Evolutionary conservation across 352 stramenopile genomes (phyloP), one percentile per base, ranked within the genome.

Genomic region (Phytophthora pinifolia): DNA sequence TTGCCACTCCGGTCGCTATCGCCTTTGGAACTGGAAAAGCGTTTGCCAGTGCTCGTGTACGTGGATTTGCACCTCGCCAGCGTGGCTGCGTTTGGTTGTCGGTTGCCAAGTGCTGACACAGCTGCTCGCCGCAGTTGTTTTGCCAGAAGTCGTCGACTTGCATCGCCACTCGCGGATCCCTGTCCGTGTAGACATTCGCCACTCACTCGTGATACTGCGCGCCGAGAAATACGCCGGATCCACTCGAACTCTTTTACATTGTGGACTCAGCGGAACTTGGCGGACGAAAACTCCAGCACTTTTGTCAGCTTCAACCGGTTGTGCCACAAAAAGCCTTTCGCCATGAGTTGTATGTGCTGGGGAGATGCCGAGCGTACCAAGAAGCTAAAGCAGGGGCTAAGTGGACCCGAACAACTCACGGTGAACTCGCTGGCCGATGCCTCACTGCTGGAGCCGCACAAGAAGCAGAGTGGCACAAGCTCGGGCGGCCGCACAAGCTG

Each of bases 401-500:
- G 45, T 22, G 33, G n/a, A 12, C 37, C 54, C 3, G 17, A 54
- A 39, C 12, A 20, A 9, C 29, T 57, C 12, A 10, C 42, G 14
- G 45, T 46, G n/a, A 39, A 39, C 31, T 18, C 50, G 32, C 37
- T 59, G 42, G 10, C 29, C 13, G 39, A 42, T 18, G 54, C 33
- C 7, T 25, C 52, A 17, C 10, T 46, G 17, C 5, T 41, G 6
- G 22, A 37, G 9, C 17, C 3, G 10, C 31, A 47, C 31, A 46
- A 44, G 32, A 70, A 67, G 6, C 61, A 73, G 32, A 68, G 44
- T 13, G 70, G 72, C 47, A 49, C 72, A 12, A 73, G 57, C 6
- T 76, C 59, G 0, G 67, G 54, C 30, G 59, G 69, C 4, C 67
- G 59, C 20, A 82, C 69, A 10, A 82, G 74, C 37, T 82, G 66